A percentile compares a stretch with the other conserved stretches of the same genome.
These are phyloP conservation scores for Bryoerythrophyllum caledonicum DNA, from an alignment of 225 moss, liverwort and hornwort species.

Conservation along the genomic window DNA sequence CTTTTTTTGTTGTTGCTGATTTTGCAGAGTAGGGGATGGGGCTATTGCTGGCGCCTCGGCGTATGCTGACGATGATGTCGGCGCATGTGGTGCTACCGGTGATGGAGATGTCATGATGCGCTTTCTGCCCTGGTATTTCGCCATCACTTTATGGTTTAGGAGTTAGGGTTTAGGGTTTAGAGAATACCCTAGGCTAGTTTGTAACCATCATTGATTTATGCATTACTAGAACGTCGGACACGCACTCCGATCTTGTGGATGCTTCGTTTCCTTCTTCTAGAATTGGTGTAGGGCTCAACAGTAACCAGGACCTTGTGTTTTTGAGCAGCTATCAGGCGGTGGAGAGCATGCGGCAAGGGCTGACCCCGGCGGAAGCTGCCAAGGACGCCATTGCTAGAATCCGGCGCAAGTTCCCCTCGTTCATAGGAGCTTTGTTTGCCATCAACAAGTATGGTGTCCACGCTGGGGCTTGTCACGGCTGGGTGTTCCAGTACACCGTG, in stretches of 20 bases:
- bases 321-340: conserved; percentile 85
- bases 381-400: conserved; percentile 78
- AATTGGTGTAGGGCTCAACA: conserved; percentile 7
- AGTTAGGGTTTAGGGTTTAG: too few relatives aligned
- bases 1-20: neutral
- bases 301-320: neutral
- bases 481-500: conserved; percentile 87
- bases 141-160: too few relatives aligned
- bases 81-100: conserved; percentile 96
- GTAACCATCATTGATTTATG: conserved; percentile 2
- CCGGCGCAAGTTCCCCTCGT: conserved; percentile 76
- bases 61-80: conserved; percentile 95
- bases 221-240: neutral
- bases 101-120: conserved; percentile 99
- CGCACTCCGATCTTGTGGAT: neutral
- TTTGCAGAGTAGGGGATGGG: conserved; percentile 90
- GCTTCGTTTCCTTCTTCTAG: neutral
- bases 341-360: conserved; percentile 94
- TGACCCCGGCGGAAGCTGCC: conserved; percentile 76
- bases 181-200: neutral
- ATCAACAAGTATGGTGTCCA: conserved; percentile 69
- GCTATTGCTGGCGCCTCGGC: conserved; percentile 87
- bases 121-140: conserved; percentile 76
- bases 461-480: conserved; percentile 88
- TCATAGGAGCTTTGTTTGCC: conserved; percentile 85